Percentiles rank a stretch among this genome's conserved stretches.
Conservation (phyloP, 768 basidiomycete genomes). For the Xerocomus spinulosus region DNA sequence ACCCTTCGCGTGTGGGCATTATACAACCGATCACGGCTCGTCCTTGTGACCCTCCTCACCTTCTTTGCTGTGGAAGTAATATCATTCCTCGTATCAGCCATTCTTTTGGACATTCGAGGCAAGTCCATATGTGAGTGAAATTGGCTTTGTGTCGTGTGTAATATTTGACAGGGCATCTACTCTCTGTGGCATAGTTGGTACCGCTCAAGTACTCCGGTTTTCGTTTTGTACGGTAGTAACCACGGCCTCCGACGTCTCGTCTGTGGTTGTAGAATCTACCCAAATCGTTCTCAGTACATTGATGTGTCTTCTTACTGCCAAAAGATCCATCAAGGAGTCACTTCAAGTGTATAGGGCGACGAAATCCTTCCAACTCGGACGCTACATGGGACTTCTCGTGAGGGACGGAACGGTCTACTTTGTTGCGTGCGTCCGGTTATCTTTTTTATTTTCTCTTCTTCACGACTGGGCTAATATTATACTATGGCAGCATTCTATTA, state of each 20-base stretch:
- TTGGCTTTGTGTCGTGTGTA: too few relatives aligned
- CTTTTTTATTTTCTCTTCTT: background rate
- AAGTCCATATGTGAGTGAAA: background rate
- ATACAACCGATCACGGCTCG: background rate
- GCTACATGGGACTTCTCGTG: background rate
- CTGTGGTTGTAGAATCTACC: background rate
- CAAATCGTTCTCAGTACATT: background rate
- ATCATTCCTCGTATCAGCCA: background rate
- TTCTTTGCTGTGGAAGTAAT: background rate
- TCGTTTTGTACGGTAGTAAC: background rate
- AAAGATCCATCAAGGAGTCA: background rate
- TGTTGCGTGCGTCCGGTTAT: background rate
- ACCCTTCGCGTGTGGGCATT: too few relatives aligned
- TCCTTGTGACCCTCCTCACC: background rate
- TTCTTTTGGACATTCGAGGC: too few relatives aligned
- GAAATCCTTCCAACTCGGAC: background rate
- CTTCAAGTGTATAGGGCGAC: background rate
- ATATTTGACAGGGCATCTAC: too few relatives aligned
- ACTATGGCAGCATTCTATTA: background rate
- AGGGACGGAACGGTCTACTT: background rate
- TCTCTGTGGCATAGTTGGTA: background rate
- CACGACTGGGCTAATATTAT: too few relatives aligned
- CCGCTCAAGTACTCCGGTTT: background rate
- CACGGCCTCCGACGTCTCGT: background rate
- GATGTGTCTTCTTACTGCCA: background rate